Evolutionary conservation across 192 early-diverging fungal genomes (phyloP).

Genomic region (Mortierella hygrophila): DNA sequence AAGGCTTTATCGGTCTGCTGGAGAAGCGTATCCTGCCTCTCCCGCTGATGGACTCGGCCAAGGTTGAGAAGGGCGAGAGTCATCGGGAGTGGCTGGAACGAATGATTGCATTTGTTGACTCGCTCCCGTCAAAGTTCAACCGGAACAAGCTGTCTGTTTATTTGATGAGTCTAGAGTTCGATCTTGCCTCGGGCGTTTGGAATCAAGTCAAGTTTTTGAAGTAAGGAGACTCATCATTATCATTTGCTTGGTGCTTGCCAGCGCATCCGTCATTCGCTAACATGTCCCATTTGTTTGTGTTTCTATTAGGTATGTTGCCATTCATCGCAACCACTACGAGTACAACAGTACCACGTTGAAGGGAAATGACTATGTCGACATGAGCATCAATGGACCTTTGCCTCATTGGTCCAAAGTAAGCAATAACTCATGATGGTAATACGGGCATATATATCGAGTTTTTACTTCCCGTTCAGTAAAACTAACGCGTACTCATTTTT

Average conservation of each 20-base stretch:
- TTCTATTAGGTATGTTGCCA: conserved; percentile 16
- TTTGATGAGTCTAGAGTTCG: conserved; percentile 44
- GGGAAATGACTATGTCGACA: neutral
- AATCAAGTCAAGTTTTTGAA: conserved; percentile 33
- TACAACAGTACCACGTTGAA: conserved; percentile 14
- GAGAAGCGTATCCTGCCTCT: conserved; percentile 30
- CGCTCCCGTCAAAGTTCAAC: conserved; percentile 39
- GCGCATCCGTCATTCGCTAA: neutral
- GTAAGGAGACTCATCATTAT: neutral
- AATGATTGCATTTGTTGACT: conserved; percentile 40
- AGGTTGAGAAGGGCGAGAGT: neutral
- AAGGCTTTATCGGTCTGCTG: conserved; percentile 41
- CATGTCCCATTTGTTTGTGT: neutral
- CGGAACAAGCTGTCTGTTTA: conserved; percentile 42
- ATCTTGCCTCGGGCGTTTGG: conserved; percentile 18
- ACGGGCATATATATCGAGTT: neutral
- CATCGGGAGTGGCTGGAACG: conserved; percentile 29
- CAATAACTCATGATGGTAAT: neutral
- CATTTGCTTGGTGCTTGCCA: too few species aligned
- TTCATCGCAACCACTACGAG: conserved; percentile 10
- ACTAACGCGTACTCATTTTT: neutral
- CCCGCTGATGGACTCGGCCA: neutral
- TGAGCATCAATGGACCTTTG: neutral
- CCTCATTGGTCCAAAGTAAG: conserved; percentile 27
- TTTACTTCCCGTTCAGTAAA: neutral